Conservation (phyloP, 306 rosid genomes). For the Pueraria montana region DNA sequence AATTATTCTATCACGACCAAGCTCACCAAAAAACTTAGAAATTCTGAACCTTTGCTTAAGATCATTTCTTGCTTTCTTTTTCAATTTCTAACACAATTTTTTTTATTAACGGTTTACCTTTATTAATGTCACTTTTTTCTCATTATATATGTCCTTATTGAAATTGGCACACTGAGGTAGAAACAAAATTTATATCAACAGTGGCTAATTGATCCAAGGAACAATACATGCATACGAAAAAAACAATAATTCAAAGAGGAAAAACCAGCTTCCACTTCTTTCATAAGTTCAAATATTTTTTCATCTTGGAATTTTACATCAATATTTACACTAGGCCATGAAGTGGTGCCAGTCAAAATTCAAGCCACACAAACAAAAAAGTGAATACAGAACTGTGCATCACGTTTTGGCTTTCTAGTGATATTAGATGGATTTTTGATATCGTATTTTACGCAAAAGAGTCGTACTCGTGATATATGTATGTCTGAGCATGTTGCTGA, state of each 20-base stretch:
- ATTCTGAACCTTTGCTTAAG: slow-evolving; percentile 47
- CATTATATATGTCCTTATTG: neutral
- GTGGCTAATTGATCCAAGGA: slow-evolving; percentile 40
- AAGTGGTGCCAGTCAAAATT: slow-evolving; percentile 25
- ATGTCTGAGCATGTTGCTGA: slow-evolving; percentile 47
- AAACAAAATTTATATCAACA: slow-evolving; percentile 26
- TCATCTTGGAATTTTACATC: slow-evolving; percentile 17
- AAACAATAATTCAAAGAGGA: slow-evolving; percentile 13
- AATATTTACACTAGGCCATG: slow-evolving; percentile 15
- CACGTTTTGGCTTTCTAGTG: slow-evolving; percentile 29
- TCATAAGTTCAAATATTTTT: slow-evolving; percentile 1
- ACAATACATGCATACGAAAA: slow-evolving; percentile 37
- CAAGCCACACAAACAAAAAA: slow-evolving; percentile 37
- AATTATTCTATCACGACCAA: slow-evolving; percentile 60
- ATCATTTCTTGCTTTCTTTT: slow-evolving; percentile 13
- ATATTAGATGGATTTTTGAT: slow-evolving; percentile 43
- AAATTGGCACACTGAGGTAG: slow-evolving; percentile 34
- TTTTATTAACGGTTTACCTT: slow-evolving; percentile 26
- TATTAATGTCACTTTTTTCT: slow-evolving; percentile 19
- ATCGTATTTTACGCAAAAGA: slow-evolving; percentile 21
- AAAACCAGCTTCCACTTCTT: slow-evolving; percentile 3
- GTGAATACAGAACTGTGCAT: slow-evolving; percentile 28
- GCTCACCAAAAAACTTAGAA: slow-evolving; percentile 48
- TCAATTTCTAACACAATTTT: neutral
- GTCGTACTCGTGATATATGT: slow-evolving; percentile 37